phyloP scores from a whole-genome alignment of 306 rosid genomes.

The Cicer chorassanicum region DNA sequence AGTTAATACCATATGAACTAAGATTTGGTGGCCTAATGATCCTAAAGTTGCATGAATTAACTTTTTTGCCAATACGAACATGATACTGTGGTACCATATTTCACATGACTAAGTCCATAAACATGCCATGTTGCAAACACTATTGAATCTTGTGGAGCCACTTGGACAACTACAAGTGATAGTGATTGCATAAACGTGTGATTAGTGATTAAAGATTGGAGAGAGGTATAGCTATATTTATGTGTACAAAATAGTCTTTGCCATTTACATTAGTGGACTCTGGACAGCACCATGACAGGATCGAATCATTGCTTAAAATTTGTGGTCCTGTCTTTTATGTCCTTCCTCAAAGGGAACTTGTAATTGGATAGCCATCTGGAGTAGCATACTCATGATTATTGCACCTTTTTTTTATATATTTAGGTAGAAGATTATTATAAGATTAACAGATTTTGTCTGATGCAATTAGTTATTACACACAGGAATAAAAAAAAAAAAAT shows the following conservation, averaged over 20 bases:
- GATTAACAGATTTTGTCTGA: conserved; percentile 23
- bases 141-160: conserved; percentile 40
- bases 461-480: conserved; percentile 35
- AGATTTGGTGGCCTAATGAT: conserved; percentile 16
- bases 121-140: conserved; percentile 45
- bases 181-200: conserved; percentile 26
- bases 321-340: conserved; percentile 42
- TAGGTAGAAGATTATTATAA: conserved; percentile 5
- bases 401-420: conserved; percentile 10
- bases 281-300: conserved; percentile 43
- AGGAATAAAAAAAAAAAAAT: not conserved
- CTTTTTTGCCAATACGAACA: conserved; percentile 13
- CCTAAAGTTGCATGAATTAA: conserved; percentile 22
- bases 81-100: conserved; percentile 12
- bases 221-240: conserved; percentile 7
- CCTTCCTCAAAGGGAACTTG: conserved; percentile 37
- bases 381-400: conserved; percentile 4
- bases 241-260: conserved; percentile 32
- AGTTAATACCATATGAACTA: conserved; percentile 5
- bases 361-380: conserved; percentile 39
- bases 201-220: conserved; percentile 25
- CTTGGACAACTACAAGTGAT: conserved; percentile 37
- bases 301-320: conserved; percentile 21
- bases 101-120: conserved; percentile 30
- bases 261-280: conserved; percentile 38